Conservation (phyloP, 2,329 filamentous ascomycete genomes). For the Sphaerulina musiva region DNA sequence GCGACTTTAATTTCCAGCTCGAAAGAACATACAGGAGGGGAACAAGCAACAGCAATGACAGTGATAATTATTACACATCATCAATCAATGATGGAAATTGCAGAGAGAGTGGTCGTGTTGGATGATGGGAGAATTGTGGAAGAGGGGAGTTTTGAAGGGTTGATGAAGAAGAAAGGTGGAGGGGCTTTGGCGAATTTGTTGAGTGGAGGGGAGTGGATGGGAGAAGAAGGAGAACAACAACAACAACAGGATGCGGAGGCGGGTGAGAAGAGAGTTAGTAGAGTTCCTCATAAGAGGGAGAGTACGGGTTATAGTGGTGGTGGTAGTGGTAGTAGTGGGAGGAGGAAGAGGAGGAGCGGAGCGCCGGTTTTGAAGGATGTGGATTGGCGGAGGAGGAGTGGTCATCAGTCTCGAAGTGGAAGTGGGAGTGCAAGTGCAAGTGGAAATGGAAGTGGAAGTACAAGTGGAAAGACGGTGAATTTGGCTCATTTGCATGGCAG, state of each 20-base stretch:
- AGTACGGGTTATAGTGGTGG: neutral
- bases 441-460: neutral
- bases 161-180: slow-evolving; percentile 42
- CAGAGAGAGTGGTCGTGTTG: slow-evolving; percentile 64
- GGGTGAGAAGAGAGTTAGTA: slow-evolving; percentile 1
- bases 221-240: neutral
- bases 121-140: slow-evolving; percentile 64
- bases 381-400: slow-evolving; percentile 4
- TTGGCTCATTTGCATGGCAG: neutral
- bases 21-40: slow-evolving; percentile 2
- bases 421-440: neutral
- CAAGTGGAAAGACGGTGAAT: neutral
- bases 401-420: neutral
- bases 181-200: slow-evolving; percentile 34
- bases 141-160: slow-evolving; percentile 57
- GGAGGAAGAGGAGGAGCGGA: slow-evolving; percentile 3
- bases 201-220: slow-evolving; percentile 34
- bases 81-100: slow-evolving; percentile 77
- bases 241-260: too few species aligned
- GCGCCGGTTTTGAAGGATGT: slow-evolving; percentile 14
- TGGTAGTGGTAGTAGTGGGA: neutral
- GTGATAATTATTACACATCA: slow-evolving; percentile 78
- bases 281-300: slow-evolving; percentile 6
- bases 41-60: slow-evolving; percentile 45
- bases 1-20: slow-evolving; percentile 42